Evolutionary conservation across 768 basidiomycete genomes (phyloP), one percentile per base, ranked within the genome.

Genomic region (Mrakia gelida): DNA sequence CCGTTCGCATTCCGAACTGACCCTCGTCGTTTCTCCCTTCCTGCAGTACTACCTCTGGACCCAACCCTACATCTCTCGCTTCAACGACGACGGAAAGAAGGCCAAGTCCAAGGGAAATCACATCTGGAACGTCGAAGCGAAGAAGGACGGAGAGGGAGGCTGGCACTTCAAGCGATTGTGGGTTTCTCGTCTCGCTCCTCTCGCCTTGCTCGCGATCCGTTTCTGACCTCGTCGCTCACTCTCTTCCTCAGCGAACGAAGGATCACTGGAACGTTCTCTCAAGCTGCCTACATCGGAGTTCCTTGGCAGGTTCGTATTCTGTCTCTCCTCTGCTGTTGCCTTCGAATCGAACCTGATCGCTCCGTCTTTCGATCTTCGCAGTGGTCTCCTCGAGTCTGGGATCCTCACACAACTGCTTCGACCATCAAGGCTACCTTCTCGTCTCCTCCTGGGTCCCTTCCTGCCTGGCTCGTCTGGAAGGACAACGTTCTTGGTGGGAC

Each of bases 71-170:
- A 98, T 99, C 83, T 91, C 94, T 41, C 92, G 96, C 43, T 98
- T 95, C 87, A 99, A 99, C 83, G 94, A 98, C 82, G 96, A 98
- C 83, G 96, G 96, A 52, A 98, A 98, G 85, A 99, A 99, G 86
- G 93, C 95, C 32, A 99, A 99, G 85, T 95, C 94, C 75, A 97
- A 97, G 86, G 96, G 96, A 68, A 99, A 99, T 85, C 96, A 98
- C 82, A 97, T 98, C 81, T 99, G 96, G 96, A 95, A 94, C 82
- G 92, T 98, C 72, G 94, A 98, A 82, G 96, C 94, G n/a, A 93
- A 89, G 86, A 95, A 93, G 84, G 83, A 84, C 63, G 82, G 84
- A 1, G 79, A 81, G 5, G 77, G 79, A 41, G 80, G 80, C 26
- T 80, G 79, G 79, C 56, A 54, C 71, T 80, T 80, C 61, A 62